Conservation (phyloP, 2,329 filamentous ascomycete species). For the Neonectria punicea region DNA sequence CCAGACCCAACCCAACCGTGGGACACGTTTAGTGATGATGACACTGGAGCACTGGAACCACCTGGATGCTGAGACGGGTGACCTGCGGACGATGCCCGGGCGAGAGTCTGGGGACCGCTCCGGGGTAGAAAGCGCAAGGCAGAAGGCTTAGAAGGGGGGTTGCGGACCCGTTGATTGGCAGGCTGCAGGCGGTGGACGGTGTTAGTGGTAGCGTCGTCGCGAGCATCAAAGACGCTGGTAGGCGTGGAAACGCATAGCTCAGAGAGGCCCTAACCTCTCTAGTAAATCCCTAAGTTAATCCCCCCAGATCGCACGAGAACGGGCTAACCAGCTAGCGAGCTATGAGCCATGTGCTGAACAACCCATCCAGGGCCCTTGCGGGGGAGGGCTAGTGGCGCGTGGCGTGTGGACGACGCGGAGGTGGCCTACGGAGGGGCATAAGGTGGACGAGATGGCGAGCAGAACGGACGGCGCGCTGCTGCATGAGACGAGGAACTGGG, state of each 20-base stretch:
- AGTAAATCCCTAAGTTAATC: too few species aligned
- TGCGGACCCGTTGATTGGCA: constrained; percentile 13
- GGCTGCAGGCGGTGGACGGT: neutral
- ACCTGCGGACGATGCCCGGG: constrained; percentile 23
- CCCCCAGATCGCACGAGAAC: constrained; percentile 8
- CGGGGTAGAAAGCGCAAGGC: constrained; percentile 19
- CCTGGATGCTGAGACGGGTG: constrained; percentile 22
- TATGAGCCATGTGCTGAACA: constrained; percentile 21
- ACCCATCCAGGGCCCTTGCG: neutral
- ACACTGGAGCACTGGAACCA: neutral
- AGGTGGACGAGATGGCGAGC: constrained; percentile 22
- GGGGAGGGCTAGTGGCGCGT: neutral
- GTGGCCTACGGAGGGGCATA: constrained; percentile 20
- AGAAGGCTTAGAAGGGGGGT: constrained; percentile 6
- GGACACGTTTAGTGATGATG: constrained; percentile 10
- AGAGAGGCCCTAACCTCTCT: neutral
- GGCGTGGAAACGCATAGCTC: constrained; percentile 4
- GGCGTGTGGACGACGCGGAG: constrained; percentile 21
- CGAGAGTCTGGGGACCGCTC: constrained; percentile 35
- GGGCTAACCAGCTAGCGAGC: constrained; percentile 16
- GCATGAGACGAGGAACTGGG: constrained; percentile 15
- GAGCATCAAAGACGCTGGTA: neutral
- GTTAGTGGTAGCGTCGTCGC: constrained; percentile 4
- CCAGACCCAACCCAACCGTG: neutral
- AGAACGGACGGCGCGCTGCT: constrained; percentile 19